Evolutionary conservation across 2,329 filamentous ascomycete genomes (phyloP), one percentile per base, ranked within the genome.

Genomic region (Botrytis aclada): DNA sequence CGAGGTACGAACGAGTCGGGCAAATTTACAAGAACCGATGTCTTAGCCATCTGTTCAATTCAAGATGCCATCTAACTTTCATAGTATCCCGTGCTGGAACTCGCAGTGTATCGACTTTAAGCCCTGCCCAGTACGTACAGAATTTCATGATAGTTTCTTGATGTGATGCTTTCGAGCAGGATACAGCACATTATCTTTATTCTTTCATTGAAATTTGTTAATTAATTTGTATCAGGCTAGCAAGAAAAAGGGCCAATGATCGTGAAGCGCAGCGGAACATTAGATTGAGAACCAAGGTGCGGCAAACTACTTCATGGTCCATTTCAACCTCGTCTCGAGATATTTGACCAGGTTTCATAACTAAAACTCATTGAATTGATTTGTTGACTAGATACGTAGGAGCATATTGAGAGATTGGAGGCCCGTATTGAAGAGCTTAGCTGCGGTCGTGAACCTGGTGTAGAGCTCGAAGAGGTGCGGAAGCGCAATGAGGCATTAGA

Each of bases 221-320:
- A 97, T 32, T 41, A 80, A 97, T 93, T 32, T 92, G 93, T 22
- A 92, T 93, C 75, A 94, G 97, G 83, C 88, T 97, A 73, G 93
- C 92, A 47, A 91, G 94, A 81, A 97, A 97, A 85, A 88, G 94
- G 76, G 93, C 93, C 80, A 97, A 97, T 84, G 94, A 97, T 81
- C 89, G 94, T 75, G 93, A 97, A 82, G 94, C 94, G 60, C 94
- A 97, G 83, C 88, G 94, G 67, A 93, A 93, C 60, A 97, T 74
- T 9, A 62, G 64, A 41, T 41, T 39, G 29, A 71, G 67, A 71
- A 73, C 32, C 3, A 73, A 70, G 70, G 70, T 72, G 37, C 29
- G 62, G 32, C 22, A 70, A 61, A 43, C 41, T 34, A 32, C 20
- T 37, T 56, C 41, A 22, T 58, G 60, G n/a, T 32, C 43, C 29